These are phyloP conservation scores for Ceratobasidium sp. DNA, from an alignment of 1,284 basidiomycete species.

Conservation along the genomic window DNA sequence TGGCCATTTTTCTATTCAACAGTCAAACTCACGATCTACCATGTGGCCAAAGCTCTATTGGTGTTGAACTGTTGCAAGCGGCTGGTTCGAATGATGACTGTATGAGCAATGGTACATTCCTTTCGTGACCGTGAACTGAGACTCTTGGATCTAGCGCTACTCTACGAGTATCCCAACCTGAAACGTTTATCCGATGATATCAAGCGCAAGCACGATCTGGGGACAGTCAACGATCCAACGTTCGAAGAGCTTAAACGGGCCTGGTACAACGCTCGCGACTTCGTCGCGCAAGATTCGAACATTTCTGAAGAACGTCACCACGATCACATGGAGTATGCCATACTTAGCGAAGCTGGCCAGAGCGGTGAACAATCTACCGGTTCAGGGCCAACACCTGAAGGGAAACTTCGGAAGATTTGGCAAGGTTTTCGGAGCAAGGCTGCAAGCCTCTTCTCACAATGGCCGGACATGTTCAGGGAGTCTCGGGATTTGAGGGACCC, in stretches of 20 bases:
- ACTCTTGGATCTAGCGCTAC: not conserved
- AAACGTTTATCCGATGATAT: not conserved
- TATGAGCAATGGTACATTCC: not conserved
- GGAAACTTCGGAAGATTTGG: no score
- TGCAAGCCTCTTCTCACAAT: no score
- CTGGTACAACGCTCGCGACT: constrained; percentile 21
- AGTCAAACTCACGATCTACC: not conserved
- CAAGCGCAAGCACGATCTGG: not conserved
- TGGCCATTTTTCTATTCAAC: not conserved
- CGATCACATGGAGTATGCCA: not conserved
- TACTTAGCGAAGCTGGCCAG: not conserved
- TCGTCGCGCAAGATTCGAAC: not conserved
- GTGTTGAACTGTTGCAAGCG: not conserved
- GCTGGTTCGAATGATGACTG: not conserved
- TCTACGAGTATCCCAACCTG: constrained; percentile 1
- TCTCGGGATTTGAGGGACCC: no score
- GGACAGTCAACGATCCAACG: not conserved
- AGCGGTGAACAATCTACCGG: no score
- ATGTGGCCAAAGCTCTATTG: not conserved
- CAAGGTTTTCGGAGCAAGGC: no score
- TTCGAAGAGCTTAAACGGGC: constrained; percentile 26
- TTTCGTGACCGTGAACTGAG: not conserved
- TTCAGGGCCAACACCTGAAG: no score
- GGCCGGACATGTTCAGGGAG: no score
- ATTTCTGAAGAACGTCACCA: not conserved